Conservation (phyloP, 345 rosid species). For the Gossypium stocksii region DNA sequence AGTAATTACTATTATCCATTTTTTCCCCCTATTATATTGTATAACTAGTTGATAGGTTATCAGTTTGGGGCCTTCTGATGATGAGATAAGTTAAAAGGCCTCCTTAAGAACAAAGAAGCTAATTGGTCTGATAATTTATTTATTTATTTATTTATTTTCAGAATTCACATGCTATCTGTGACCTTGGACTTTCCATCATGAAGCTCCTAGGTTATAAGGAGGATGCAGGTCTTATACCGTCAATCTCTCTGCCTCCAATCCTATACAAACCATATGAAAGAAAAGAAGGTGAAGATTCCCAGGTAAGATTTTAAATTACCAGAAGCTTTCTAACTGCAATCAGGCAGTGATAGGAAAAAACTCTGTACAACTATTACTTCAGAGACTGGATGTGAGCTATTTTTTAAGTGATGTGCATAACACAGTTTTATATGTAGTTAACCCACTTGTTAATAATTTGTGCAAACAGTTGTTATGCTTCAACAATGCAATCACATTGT, state of each 20-base stretch:
- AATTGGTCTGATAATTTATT: constrained; percentile 15
- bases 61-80: not conserved
- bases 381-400: not conserved
- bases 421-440: not conserved
- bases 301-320: constrained; percentile 37
- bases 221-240: constrained; percentile 30
- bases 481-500: not conserved
- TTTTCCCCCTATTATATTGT: not conserved
- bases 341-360: not conserved
- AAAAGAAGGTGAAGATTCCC: constrained; percentile 45
- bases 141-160: constrained; percentile 28
- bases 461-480: not conserved
- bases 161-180: constrained; percentile 89
- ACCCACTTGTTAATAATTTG: not conserved
- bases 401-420: not conserved
- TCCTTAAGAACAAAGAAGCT: not conserved
- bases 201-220: constrained; percentile 47
- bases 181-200: constrained; percentile 39
- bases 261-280: constrained; percentile 63
- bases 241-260: constrained; percentile 53
- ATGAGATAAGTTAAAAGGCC: not conserved
- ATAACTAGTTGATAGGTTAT: constrained; percentile 9
- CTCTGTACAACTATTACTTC: not conserved
- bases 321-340: not conserved
- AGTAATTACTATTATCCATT: not conserved